phyloP scores from a whole-genome alignment of 306 rosid genomes.

The Morella rubra region DNA sequence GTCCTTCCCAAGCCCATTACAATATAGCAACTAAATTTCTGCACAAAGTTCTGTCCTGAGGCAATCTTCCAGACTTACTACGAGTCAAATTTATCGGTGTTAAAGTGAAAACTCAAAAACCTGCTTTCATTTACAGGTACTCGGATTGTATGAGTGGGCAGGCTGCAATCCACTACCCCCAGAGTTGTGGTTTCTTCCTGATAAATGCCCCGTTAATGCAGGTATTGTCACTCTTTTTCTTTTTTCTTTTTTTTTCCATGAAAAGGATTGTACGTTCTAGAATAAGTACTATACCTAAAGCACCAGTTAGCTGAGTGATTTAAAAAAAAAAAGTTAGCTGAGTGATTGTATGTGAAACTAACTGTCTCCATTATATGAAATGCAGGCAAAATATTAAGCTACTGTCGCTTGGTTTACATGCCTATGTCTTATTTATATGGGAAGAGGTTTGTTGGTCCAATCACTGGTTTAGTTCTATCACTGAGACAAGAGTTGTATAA shows the following conservation, averaged over 20 bases:
- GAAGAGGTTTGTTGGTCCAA: constrained; percentile 62
- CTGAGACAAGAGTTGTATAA: constrained; percentile 48
- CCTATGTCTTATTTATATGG: constrained; percentile 79
- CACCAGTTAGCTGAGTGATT: no score
- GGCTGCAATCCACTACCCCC: constrained; percentile 81
- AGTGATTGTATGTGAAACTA: background rate
- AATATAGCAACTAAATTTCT: no score
- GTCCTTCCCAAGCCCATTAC: no score
- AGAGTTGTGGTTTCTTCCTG: constrained; percentile 74
- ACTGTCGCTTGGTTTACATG: constrained; percentile 69
- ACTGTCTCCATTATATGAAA: background rate
- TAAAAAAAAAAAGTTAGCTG: background rate
- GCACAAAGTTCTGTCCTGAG: no score
- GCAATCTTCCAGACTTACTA: no score
- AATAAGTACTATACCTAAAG: no score
- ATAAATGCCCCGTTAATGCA: constrained; percentile 54
- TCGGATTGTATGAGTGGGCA: constrained; percentile 68
- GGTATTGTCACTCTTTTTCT: constrained; percentile 17
- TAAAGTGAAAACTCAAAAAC: background rate
- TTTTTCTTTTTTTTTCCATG: background rate
- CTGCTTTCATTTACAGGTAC: constrained; percentile 27
- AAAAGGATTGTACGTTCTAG: no score
- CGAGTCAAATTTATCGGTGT: no score
- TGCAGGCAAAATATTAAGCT: constrained; percentile 65
- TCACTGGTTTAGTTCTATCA: constrained; percentile 38